Evolutionary conservation across 129 eudicot genomes (phyloP).

Genomic region (Flaveria ramosissima): DNA sequence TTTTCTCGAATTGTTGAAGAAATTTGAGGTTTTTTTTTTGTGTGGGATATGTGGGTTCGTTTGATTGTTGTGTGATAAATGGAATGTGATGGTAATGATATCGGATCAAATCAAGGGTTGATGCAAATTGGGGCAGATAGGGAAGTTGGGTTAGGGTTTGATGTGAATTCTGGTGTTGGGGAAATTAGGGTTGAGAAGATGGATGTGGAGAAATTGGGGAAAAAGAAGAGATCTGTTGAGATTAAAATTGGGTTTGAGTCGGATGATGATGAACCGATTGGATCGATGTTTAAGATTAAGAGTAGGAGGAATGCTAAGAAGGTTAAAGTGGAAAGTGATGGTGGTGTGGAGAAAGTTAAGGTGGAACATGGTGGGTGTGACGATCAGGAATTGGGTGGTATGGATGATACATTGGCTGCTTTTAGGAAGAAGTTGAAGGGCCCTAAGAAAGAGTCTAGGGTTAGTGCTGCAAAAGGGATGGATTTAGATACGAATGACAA

Average conservation of each 20-base stretch:
- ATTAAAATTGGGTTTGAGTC: conserved; percentile 43
- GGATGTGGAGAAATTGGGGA: conserved; percentile 58
- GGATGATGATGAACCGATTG: conserved; percentile 86
- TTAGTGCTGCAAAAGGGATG: conserved; percentile 20
- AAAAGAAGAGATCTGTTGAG: conserved; percentile 51
- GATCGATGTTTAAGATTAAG: conserved; percentile 69
- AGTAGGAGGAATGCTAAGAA: conserved; percentile 58
- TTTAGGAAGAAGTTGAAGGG: conserved; percentile 86
- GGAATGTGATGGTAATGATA: conserved; percentile 52
- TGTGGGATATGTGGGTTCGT: conserved; percentile 36
- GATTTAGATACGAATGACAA: conserved; percentile 33
- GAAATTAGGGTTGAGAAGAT: conserved; percentile 55
- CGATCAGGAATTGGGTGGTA: conserved; percentile 66
- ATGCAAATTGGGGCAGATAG: conserved; percentile 38
- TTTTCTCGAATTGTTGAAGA: conserved; percentile 32
- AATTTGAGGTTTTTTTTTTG: conserved; percentile 15
- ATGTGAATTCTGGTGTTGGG: conserved; percentile 33
- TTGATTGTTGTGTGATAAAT: conserved; percentile 29
- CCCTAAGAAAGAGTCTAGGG: conserved; percentile 64
- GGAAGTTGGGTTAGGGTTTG: conserved; percentile 56
- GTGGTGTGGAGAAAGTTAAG: conserved; percentile 48
- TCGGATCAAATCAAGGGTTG: conserved; percentile 34
- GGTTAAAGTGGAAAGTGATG: conserved; percentile 53
- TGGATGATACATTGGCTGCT: conserved; percentile 89
- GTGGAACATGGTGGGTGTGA: conserved; percentile 38